These are phyloP conservation scores for Ophiosphaerella narmari DNA, from an alignment of 2,329 filamentous ascomycete species.

Conservation along the genomic window DNA sequence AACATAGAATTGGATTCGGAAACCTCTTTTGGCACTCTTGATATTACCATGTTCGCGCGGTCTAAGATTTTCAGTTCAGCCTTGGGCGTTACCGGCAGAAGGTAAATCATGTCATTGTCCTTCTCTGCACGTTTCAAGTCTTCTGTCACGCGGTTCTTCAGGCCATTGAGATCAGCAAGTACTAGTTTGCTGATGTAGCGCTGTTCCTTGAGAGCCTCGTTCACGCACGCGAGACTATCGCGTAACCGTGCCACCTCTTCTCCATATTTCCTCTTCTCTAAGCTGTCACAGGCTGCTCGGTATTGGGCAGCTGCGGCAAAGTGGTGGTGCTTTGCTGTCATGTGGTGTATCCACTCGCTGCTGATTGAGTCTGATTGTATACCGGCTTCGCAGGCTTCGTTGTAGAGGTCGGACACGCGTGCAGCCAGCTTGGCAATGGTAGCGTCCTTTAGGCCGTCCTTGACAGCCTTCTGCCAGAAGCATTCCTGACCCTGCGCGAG, in stretches of 20 bases:
- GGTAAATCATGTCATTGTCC: conserved; percentile 95
- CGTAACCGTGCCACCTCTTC: conserved; percentile 88
- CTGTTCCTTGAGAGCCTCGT: conserved; percentile 83
- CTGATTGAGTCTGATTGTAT: conserved; percentile 88
- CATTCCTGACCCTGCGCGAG: conserved; percentile 95
- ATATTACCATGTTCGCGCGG: conserved; percentile 83
- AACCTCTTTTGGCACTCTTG: conserved; percentile 80
- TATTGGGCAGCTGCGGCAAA: conserved; percentile 96
- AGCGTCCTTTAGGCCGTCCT: conserved; percentile 89
- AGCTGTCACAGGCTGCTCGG: conserved; percentile 82
- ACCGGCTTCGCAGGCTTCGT: conserved; percentile 79
- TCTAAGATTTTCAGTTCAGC: conserved; percentile 85
- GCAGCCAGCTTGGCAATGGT: conserved; percentile 91
- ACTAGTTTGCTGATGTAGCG: conserved; percentile 82
- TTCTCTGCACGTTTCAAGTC: conserved; percentile 91
- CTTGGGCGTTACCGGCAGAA: conserved; percentile 85
- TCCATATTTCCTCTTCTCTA: conserved; percentile 93
- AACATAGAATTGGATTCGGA: conserved; percentile 79
- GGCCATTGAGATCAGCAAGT: conserved; percentile 76
- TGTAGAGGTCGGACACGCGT: conserved; percentile 89
- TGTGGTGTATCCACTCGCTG: conserved; percentile 96
- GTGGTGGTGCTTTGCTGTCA: conserved; percentile 95
- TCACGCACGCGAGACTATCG: conserved; percentile 81
- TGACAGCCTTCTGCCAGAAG: conserved; percentile 96
- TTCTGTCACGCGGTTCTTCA: conserved; percentile 82